phyloP scores from a whole-genome alignment of 202 grass and related monocot species.

The Musa balbisiana region DNA sequence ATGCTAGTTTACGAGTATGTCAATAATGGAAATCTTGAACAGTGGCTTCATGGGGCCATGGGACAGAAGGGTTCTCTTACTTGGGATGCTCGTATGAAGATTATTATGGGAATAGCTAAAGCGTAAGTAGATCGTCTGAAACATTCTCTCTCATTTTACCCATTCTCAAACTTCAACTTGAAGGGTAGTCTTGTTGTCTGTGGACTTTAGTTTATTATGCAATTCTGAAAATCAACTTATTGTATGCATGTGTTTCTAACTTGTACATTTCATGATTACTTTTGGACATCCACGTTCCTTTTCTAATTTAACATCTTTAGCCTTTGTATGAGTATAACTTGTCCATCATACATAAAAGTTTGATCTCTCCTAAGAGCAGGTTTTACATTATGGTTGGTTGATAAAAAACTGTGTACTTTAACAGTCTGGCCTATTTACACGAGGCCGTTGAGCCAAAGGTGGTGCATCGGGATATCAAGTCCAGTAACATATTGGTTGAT shows the following conservation, averaged over 20 bases:
- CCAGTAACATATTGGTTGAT: slow-evolving; percentile 19
- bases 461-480: slow-evolving; percentile 14
- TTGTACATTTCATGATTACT: no score
- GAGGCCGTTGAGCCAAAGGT: slow-evolving; percentile 18
- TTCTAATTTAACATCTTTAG: no score
- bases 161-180: not conserved
- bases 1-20: slow-evolving; percentile 27
- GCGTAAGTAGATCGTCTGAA: slow-evolving; percentile 12
- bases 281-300: no score
- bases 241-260: no score
- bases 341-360: not conserved
- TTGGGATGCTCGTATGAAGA: slow-evolving; percentile 19
- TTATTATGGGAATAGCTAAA: slow-evolving; percentile 16
- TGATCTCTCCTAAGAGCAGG: not conserved
- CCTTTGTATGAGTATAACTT: no score
- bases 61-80: slow-evolving; percentile 2
- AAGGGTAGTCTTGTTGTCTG: not conserved
- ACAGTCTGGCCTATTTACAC: slow-evolving; percentile 15
- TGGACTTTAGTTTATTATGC: no score
- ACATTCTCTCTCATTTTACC: not conserved
- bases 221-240: no score
- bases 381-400: not conserved
- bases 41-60: slow-evolving; percentile 20
- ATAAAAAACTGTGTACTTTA: not conserved
- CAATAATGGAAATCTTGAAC: slow-evolving; percentile 21